Percentiles rank a stretch among this genome's conserved stretches.
phyloP scores from a whole-genome alignment of 371 early-diverging fungal species.

The Syncephalis fuscata region DNA sequence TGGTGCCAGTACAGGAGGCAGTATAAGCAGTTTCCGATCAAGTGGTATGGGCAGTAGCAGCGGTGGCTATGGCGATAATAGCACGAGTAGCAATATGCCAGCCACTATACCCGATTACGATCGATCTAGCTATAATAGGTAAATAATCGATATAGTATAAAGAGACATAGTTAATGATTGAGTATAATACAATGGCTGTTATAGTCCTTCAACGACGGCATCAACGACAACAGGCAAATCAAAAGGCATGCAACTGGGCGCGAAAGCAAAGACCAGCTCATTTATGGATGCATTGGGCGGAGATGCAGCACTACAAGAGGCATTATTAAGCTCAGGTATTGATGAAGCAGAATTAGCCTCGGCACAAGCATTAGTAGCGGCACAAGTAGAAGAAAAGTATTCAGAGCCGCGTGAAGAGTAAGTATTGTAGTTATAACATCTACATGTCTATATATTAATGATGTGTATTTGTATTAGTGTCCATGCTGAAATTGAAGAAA shows the following conservation, averaged over 20 bases:
- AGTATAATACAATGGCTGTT: no score
- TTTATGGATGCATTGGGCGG: background rate
- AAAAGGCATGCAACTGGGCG: constrained; percentile 5
- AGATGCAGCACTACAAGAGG: background rate
- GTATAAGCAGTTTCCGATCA: constrained; percentile 12
- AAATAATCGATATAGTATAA: background rate
- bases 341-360: background rate
- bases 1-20: constrained; percentile 19
- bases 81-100: constrained; percentile 5
- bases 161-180: background rate
- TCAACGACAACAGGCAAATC: constrained; percentile 16
- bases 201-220: constrained; percentile 13
- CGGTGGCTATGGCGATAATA: constrained; percentile 17
- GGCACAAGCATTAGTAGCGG: background rate
- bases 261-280: background rate
- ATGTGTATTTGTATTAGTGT: constrained; percentile 27
- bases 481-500: constrained; percentile 77
- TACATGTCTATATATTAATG: background rate
- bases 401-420: background rate
- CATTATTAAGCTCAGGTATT: background rate
- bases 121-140: constrained; percentile 13
- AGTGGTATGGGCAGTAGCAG: constrained; percentile 20
- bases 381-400: constrained; percentile 8
- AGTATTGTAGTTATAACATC: background rate
- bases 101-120: constrained; percentile 12